phyloP scores from a whole-genome alignment of 1,284 basidiomycete genomes.

The Neonothopanus nambi region DNA sequence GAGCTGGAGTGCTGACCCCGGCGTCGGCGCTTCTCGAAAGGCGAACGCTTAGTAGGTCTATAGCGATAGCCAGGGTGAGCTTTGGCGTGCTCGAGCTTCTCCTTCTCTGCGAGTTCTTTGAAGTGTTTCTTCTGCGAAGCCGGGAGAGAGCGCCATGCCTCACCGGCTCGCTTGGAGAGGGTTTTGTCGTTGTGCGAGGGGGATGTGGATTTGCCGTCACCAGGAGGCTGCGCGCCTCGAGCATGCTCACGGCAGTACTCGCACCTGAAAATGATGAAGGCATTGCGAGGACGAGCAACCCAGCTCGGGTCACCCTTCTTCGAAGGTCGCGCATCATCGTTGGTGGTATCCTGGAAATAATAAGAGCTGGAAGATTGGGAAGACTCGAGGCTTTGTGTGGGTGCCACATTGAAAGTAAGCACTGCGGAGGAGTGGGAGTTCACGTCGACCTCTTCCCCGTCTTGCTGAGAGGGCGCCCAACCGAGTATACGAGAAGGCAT shows the following conservation, averaged over 20 bases:
- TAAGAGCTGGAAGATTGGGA: too few relatives aligned
- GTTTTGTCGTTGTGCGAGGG: slow-evolving; percentile 34
- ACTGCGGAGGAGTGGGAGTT: too few relatives aligned
- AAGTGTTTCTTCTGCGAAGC: slow-evolving; percentile 45
- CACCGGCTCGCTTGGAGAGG: slow-evolving; percentile 62
- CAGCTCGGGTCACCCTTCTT: slow-evolving; percentile 51
- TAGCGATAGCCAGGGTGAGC: slow-evolving; percentile 62
- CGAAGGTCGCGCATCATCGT: background rate
- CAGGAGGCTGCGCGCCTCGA: slow-evolving; percentile 28
- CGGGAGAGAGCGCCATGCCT: slow-evolving; percentile 57
- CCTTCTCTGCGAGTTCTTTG: slow-evolving; percentile 48
- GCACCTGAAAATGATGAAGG: slow-evolving; percentile 88
- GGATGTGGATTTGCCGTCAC: slow-evolving; percentile 22
- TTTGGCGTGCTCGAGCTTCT: slow-evolving; percentile 53
- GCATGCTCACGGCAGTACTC: slow-evolving; percentile 55
- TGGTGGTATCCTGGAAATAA: too few relatives aligned
- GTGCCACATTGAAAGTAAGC: too few relatives aligned
- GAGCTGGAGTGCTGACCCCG: too few relatives aligned
- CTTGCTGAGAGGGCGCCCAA: slow-evolving; percentile 1
- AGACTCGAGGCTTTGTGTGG: too few relatives aligned
- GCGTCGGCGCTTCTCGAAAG: too few relatives aligned
- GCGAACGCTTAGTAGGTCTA: slow-evolving; percentile 43
- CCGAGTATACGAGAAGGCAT: background rate
- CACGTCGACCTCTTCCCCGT: background rate
- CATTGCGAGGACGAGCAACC: slow-evolving; percentile 83